Percentiles rank a stretch among this genome's conserved stretches.
These are phyloP conservation scores for Ganoderma sinense DNA, from an alignment of 1,284 basidiomycete genomes.

Conservation along the genomic window DNA sequence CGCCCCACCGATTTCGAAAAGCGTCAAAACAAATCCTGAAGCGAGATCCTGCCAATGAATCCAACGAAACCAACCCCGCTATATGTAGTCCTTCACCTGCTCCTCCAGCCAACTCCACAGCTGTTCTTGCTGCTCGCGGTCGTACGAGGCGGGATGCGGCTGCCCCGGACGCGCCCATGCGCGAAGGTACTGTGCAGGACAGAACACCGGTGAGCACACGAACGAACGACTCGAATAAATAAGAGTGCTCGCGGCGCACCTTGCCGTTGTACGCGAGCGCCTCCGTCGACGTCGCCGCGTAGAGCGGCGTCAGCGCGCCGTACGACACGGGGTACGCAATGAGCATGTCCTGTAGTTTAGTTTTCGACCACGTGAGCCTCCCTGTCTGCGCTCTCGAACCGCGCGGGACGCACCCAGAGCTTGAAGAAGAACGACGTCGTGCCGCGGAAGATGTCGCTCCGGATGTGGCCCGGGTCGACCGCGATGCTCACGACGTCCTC, in stretches of 20 bases:
- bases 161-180: constrained; percentile 45
- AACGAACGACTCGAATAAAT: neutral
- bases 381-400: no score
- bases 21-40: no score
- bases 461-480: constrained; percentile 26
- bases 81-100: constrained; percentile 35
- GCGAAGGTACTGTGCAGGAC: constrained; percentile 40
- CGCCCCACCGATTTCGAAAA: no score
- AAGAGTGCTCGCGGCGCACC: constrained; percentile 18
- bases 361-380: no score
- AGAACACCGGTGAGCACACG: neutral
- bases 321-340: constrained; percentile 15
- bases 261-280: constrained; percentile 34
- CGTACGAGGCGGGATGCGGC: constrained; percentile 34
- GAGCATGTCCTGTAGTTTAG: neutral
- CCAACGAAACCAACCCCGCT: neutral
- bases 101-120: constrained; percentile 50
- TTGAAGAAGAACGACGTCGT: constrained; percentile 8
- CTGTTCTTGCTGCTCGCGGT: constrained; percentile 39
- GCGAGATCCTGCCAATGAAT: no score
- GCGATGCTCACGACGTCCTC: constrained; percentile 25
- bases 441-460: constrained; percentile 20
- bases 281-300: constrained; percentile 36
- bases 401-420: constrained; percentile 9
- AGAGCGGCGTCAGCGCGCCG: constrained; percentile 36